A percentile compares a stretch with the other conserved stretches of the same genome.
Evolutionary conservation across 23 red algal genomes (phyloP).

Genomic region (Gracilariopsis chorda): DNA sequence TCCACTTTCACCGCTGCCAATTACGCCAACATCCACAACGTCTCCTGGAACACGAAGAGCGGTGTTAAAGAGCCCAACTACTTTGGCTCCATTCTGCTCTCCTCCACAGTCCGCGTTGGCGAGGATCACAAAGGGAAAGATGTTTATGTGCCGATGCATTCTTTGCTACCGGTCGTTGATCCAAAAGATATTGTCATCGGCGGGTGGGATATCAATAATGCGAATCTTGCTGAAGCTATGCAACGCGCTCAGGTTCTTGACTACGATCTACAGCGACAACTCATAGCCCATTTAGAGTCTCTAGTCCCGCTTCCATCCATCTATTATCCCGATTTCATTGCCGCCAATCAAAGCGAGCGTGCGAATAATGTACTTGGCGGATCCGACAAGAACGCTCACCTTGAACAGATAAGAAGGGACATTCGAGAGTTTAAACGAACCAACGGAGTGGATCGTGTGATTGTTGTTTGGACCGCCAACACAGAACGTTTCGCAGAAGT

Average conservation of each 20-base stretch:
- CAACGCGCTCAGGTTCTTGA: slow-evolving; percentile 88
- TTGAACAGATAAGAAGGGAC: slow-evolving; percentile 77
- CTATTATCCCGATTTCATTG: slow-evolving; percentile 94
- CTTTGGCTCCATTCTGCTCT: slow-evolving; percentile 85
- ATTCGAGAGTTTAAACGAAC: slow-evolving; percentile 85
- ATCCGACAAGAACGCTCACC: slow-evolving; percentile 78
- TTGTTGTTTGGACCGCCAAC: slow-evolving; percentile 98
- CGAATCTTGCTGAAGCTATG: slow-evolving; percentile 88
- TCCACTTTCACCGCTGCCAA: slow-evolving; percentile 83
- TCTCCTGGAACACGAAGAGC: slow-evolving; percentile 92
- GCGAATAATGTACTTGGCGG: slow-evolving; percentile 90
- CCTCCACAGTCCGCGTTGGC: slow-evolving; percentile 89
- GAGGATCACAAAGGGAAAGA: slow-evolving; percentile 60
- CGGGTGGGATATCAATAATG: slow-evolving; percentile 95
- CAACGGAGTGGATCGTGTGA: slow-evolving; percentile 84
- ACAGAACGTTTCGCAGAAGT: slow-evolving; percentile 93
- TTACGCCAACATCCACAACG: slow-evolving; percentile 78
- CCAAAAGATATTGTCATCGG: slow-evolving; percentile 90
- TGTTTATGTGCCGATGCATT: slow-evolving; percentile 82
- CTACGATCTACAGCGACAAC: slow-evolving; percentile 89
- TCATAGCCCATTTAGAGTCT: slow-evolving; percentile 58
- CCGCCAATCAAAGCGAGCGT: slow-evolving; percentile 88
- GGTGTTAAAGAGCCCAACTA: slow-evolving; percentile 80
- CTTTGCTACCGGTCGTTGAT: slow-evolving; percentile 88
- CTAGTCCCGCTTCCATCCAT: slow-evolving; percentile 84